Conservation (phyloP, 2,329 filamentous ascomycete species). For the Zymoseptoria brevis region DNA sequence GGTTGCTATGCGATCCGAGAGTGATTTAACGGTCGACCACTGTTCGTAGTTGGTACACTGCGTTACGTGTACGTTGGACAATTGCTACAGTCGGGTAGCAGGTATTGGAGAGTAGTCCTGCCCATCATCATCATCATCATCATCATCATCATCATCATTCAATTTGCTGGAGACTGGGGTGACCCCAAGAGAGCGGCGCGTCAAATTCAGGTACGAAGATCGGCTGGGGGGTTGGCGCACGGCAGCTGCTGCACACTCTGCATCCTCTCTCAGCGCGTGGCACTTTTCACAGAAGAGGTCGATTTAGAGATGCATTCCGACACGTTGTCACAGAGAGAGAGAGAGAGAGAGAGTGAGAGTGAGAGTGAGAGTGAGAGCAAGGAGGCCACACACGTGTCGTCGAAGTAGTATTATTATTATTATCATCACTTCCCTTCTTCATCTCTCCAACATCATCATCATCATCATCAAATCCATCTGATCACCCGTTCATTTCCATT, state of each 20-base stretch:
- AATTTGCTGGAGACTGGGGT: neutral
- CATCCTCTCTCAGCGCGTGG: neutral
- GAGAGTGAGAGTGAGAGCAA: neutral
- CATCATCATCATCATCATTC: neutral
- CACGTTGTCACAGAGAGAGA: neutral
- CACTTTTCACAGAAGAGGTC: neutral
- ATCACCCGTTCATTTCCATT: too few species aligned
- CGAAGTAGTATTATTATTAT: neutral
- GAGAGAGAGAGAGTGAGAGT: too few species aligned
- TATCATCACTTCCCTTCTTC: neutral
- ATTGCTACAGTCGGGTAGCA: neutral
- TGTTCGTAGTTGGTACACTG: neutral
- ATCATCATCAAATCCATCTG: neutral
- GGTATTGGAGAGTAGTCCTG: neutral
- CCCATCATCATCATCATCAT: neutral
- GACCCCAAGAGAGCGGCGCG: neutral
- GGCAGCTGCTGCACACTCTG: neutral
- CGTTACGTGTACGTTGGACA: neutral
- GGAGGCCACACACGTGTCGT: neutral
- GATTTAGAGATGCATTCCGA: neutral
- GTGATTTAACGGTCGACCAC: neutral
- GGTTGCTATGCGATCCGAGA: neutral
- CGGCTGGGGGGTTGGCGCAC: neutral
- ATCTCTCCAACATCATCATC: neutral
- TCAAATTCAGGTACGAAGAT: neutral